Evolutionary conservation across 2,329 filamentous ascomycete genomes (phyloP).

Genomic region (Xylaria sp.): DNA sequence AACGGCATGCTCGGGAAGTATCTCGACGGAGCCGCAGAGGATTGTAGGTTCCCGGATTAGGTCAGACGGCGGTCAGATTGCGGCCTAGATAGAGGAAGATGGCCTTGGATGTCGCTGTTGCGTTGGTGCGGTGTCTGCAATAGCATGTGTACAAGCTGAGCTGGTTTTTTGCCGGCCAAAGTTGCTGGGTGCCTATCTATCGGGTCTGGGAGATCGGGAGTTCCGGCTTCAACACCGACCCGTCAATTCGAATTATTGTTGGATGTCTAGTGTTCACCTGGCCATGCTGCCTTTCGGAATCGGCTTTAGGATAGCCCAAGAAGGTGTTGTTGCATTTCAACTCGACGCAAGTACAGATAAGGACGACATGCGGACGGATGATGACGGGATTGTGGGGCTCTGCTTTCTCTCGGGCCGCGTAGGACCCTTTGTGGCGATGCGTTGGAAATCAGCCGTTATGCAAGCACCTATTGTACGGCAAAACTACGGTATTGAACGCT

Average conservation of each 20-base stretch:
- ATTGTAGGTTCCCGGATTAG: not conserved
- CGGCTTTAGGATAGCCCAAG: conserved; percentile 4
- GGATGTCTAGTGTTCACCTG: conserved; percentile 15
- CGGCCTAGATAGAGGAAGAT: not conserved
- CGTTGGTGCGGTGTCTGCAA: not conserved
- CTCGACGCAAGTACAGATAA: conserved; percentile 5
- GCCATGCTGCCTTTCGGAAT: conserved; percentile 19
- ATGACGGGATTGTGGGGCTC: conserved; percentile 13
- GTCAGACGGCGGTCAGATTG: not conserved
- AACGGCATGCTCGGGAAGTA: conserved; percentile 56
- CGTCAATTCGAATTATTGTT: conserved; percentile 17
- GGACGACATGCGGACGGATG: not conserved
- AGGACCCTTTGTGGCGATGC: conserved; percentile 21
- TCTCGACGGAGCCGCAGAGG: not conserved
- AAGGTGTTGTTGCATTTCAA: conserved; percentile 7
- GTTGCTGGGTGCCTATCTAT: not conserved
- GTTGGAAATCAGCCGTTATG: not conserved
- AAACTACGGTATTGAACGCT: not conserved
- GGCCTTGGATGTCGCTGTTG: not conserved
- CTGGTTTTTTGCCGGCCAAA: not conserved
- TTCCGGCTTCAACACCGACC: conserved; percentile 23
- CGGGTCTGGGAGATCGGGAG: conserved; percentile 21
- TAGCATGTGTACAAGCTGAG: not conserved
- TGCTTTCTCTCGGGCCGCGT: conserved; percentile 9
- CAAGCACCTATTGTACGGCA: not conserved